Evolutionary conservation across 345 rosid species (phyloP).

Genomic region (Sisymbrium altissimum): DNA sequence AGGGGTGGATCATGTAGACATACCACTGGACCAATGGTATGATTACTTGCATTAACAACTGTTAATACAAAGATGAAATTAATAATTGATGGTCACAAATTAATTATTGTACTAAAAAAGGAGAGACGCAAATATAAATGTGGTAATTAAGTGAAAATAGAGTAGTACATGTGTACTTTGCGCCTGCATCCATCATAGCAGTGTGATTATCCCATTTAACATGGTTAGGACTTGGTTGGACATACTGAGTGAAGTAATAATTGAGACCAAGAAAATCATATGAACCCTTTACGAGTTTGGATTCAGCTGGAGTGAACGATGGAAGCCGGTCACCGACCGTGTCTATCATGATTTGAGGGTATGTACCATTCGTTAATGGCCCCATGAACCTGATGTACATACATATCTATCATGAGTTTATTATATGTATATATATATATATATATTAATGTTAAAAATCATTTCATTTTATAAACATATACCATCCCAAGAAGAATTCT

Average conservation of each 20-base stretch:
- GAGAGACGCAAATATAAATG: not conserved
- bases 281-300: conserved; percentile 10
- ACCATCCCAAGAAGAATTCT: conserved; percentile 29
- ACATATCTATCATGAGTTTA: not conserved
- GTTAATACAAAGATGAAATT: not conserved
- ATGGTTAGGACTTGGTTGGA: not conserved
- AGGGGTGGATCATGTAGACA: not conserved
- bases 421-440: too few species aligned
- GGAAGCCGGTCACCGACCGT: conserved; percentile 6
- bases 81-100: not conserved
- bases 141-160: not conserved
- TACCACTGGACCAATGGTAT: conserved; percentile 18
- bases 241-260: conserved; percentile 24
- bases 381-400: conserved; percentile 21
- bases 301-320: not conserved
- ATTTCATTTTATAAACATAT: not conserved
- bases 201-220: too few species aligned
- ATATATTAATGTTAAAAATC: not conserved
- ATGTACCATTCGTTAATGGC: conserved; percentile 25
- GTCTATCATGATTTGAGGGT: conserved; percentile 22
- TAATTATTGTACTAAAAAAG: not conserved
- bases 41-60: not conserved
- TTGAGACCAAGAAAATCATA: conserved; percentile 32
- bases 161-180: not conserved
- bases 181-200: not conserved